A percentile compares a stretch with the other conserved stretches of the same genome.
These are phyloP conservation scores for Cinnamomum chago DNA, from an alignment of 164 flowering plant species.

Conservation along the genomic window DNA sequence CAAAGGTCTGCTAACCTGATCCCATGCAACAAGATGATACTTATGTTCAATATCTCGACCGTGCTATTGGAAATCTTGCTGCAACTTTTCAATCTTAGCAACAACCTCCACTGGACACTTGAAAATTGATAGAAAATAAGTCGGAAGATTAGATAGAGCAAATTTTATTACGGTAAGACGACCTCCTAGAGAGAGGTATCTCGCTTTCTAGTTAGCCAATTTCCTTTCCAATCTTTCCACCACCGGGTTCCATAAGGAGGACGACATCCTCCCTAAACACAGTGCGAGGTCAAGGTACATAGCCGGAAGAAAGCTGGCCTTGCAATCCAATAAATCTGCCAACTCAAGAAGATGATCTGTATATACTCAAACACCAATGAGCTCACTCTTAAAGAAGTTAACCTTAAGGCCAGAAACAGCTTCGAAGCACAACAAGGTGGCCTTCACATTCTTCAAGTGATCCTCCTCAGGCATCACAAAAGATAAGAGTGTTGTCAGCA, in stretches of 20 bases:
- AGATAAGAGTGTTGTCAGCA: not conserved
- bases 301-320: not conserved
- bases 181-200: not conserved
- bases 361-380: not conserved
- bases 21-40: not conserved
- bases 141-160: not conserved
- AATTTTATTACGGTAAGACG: not conserved
- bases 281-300: not conserved
- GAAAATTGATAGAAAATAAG: not conserved
- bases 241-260: not conserved
- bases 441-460: not conserved
- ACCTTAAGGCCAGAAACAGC: not conserved
- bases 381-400: not conserved
- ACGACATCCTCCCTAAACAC: not conserved
- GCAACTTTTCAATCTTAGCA: not conserved
- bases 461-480: not conserved
- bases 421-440: not conserved
- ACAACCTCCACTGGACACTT: not conserved
- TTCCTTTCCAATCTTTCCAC: not conserved
- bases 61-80: not conserved
- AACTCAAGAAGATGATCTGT: not conserved
- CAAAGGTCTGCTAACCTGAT: not conserved
- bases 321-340: not conserved
- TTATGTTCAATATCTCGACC: not conserved
- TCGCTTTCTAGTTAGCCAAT: not conserved